phyloP scores from a whole-genome alignment of 2,329 filamentous ascomycete genomes.

The Metarhizium brunneum region DNA sequence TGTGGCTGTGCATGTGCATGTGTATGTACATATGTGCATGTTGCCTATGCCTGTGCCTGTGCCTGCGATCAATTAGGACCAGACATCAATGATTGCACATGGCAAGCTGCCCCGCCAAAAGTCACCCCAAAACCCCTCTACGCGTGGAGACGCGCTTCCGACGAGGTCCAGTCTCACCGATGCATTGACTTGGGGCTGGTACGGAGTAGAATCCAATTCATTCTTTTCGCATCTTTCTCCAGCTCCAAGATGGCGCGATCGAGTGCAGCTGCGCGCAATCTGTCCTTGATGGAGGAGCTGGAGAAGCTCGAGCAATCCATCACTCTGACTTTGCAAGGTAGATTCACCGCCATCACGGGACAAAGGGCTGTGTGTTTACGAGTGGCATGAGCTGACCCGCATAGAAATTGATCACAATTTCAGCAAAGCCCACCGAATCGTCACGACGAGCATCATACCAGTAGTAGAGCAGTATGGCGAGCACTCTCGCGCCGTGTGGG shows the following conservation, averaged over 20 bases:
- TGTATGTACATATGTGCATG: no score
- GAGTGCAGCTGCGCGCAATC: constrained; percentile 38
- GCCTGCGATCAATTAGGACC: no score
- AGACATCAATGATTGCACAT: no score
- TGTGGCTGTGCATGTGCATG: no score
- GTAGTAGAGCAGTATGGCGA: constrained; percentile 93
- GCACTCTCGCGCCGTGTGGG: constrained; percentile 90
- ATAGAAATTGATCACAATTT: constrained; percentile 98
- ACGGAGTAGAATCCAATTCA: neutral
- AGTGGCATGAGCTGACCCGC: neutral
- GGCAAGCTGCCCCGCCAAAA: neutral
- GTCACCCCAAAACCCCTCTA: neutral
- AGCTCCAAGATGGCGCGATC: constrained; percentile 37
- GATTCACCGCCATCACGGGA: neutral
- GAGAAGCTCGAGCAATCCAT: constrained; percentile 96
- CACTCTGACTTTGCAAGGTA: constrained; percentile 87
- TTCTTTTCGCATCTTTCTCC: neutral
- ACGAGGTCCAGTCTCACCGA: no score
- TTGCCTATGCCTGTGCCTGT: no score
- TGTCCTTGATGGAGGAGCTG: constrained; percentile 88
- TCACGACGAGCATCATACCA: constrained; percentile 86
- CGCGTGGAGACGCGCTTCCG: constrained; percentile 3
- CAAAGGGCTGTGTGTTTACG: neutral
- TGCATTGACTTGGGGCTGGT: neutral
- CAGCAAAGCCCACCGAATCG: constrained; percentile 90